Conservation (phyloP, 257 asterid species). For the Solanum clarkiae region DNA sequence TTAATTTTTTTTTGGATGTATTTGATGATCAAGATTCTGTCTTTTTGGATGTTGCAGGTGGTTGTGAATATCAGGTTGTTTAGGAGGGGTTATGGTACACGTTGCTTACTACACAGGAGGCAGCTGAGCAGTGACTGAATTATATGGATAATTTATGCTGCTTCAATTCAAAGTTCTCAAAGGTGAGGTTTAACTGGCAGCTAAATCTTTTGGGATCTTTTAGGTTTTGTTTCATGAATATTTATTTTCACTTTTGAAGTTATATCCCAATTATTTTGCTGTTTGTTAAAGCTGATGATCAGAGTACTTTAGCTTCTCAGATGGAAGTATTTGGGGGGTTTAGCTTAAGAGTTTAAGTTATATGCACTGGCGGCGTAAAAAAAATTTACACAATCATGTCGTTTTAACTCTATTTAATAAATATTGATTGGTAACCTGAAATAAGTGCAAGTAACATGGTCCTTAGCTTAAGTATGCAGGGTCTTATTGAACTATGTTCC, state of each 20-base stretch:
- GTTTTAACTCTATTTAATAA: not conserved
- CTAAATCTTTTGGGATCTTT: not conserved
- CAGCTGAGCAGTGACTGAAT: slow-evolving; percentile 20
- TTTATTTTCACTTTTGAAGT: not conserved
- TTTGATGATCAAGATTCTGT: slow-evolving; percentile 18
- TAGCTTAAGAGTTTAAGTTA: not conserved
- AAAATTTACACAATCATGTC: not conserved
- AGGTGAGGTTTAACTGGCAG: slow-evolving; percentile 27
- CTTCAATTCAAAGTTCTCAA: slow-evolving; percentile 34
- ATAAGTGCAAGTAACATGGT: not conserved
- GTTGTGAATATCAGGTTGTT: slow-evolving; percentile 15
- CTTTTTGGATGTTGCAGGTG: slow-evolving; percentile 30
- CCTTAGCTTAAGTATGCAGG: not conserved
- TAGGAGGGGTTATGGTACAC: slow-evolving; percentile 24
- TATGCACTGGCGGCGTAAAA: not conserved
- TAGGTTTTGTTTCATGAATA: not conserved
- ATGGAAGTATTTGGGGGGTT: not conserved
- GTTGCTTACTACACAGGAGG: slow-evolving; percentile 30
- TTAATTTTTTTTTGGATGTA: not conserved
- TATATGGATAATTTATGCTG: slow-evolving; percentile 65
- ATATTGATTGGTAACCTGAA: not conserved
- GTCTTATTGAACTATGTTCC: not conserved
- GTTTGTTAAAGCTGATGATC: not conserved
- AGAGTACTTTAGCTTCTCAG: not conserved
- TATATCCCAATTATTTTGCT: not conserved